phyloP scores from a whole-genome alignment of 1,284 basidiomycete species.

The Sporisorium iseilematis-ciliati region DNA sequence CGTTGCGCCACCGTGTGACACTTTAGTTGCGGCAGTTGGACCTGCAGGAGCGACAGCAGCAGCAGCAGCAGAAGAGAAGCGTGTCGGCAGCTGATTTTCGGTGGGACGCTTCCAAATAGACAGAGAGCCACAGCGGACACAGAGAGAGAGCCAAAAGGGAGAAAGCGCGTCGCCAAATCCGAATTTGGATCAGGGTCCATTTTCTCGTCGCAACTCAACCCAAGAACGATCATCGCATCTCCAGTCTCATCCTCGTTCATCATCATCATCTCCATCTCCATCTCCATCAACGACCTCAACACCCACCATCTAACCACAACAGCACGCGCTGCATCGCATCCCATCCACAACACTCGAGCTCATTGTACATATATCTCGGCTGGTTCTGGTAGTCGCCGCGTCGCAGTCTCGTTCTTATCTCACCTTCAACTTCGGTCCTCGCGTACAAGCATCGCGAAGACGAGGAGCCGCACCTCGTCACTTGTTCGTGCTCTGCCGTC shows the following conservation, averaged over 20 bases:
- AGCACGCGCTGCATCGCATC: not conserved
- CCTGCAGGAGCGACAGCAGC: too few relatives aligned
- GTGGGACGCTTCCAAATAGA: too few relatives aligned
- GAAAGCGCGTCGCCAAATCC: conserved; percentile 10
- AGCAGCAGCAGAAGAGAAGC: not conserved
- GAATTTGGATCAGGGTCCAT: conserved; percentile 32
- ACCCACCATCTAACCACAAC: conserved; percentile 1
- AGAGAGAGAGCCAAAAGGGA: not conserved
- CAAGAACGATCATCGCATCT: not conserved
- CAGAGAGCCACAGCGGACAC: too few relatives aligned
- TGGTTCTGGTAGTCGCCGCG: too few relatives aligned
- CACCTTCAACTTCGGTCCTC: not conserved
- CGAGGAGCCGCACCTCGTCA: not conserved
- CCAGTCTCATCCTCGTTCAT: not conserved
- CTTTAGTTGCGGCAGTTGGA: too few relatives aligned
- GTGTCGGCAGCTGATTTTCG: too few relatives aligned
- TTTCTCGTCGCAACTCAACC: conserved; percentile 23
- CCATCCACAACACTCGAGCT: not conserved
- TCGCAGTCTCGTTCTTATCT: not conserved
- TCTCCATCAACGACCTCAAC: conserved; percentile 5
- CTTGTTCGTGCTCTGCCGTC: not conserved
- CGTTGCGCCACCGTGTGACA: not conserved
- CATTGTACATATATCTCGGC: conserved; percentile 3
- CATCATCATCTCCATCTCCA: conserved; percentile 9
- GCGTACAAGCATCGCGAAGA: not conserved